phyloP scores from a whole-genome alignment of 2,329 filamentous ascomycete genomes.

The Colletotrichum sp. region DNA sequence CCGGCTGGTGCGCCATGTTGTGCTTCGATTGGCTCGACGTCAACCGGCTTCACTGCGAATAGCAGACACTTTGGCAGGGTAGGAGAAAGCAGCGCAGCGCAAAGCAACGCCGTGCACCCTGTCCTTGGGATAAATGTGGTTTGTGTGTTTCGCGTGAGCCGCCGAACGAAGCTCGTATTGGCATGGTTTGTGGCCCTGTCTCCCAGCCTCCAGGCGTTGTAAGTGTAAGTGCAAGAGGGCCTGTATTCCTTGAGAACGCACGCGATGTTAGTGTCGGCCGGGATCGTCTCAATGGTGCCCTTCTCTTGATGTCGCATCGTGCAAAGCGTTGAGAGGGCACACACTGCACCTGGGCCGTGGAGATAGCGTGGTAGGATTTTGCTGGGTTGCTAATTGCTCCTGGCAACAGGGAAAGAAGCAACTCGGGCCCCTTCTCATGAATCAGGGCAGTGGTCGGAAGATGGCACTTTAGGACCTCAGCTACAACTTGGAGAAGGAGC shows the following conservation, averaged over 20 bases:
- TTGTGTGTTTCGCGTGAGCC: slow-evolving; percentile 3
- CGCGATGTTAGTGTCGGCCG: not conserved
- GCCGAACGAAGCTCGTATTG: not conserved
- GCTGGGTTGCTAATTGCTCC: not conserved
- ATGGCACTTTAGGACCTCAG: not conserved
- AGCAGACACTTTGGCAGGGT: not conserved
- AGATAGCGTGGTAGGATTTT: not conserved
- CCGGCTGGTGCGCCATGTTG: not conserved
- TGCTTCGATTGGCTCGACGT: slow-evolving; percentile 9
- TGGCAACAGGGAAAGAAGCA: not conserved
- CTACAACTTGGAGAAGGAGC: not conserved
- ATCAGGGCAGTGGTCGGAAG: not conserved
- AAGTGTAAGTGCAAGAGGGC: not conserved
- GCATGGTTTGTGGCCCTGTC: not conserved
- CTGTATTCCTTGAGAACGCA: not conserved
- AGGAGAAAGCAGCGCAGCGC: not conserved
- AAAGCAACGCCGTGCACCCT: not conserved
- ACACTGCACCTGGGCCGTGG: not conserved
- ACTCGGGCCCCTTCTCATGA: not conserved
- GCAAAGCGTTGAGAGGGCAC: not conserved
- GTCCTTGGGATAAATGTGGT: not conserved
- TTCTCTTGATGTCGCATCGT: not conserved
- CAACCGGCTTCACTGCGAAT: not conserved
- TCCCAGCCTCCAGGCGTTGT: not conserved
- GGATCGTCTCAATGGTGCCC: not conserved